Evolutionary conservation across 768 basidiomycete species (phyloP).

Genomic region (Hygrophorus pudorinus): DNA sequence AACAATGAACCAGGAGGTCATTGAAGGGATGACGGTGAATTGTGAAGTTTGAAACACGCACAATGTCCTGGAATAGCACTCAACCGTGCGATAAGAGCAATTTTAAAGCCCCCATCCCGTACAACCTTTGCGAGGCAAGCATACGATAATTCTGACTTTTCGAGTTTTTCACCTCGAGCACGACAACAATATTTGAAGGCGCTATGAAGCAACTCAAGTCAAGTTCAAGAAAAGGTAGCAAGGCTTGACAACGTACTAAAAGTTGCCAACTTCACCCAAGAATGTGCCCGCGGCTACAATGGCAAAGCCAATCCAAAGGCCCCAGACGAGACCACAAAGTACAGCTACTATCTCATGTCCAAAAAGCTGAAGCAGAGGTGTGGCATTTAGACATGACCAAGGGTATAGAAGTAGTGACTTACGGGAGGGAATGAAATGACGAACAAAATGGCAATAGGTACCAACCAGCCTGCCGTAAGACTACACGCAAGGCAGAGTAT

Average conservation of each 20-base stretch:
- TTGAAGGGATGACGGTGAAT: slow-evolving; percentile 4
- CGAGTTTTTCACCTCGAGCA: slow-evolving; percentile 65
- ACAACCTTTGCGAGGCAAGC: slow-evolving; percentile 59
- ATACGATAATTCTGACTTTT: slow-evolving; percentile 46
- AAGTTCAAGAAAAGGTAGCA: slow-evolving; percentile 1
- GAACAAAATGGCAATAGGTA: slow-evolving; percentile 75
- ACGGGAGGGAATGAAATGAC: slow-evolving; percentile 83
- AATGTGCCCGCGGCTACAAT: slow-evolving; percentile 81
- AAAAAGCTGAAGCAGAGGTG: slow-evolving; percentile 44
- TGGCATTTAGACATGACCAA: not conserved
- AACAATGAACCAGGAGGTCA: not conserved
- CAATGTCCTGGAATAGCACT: slow-evolving; percentile 86
- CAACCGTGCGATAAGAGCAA: slow-evolving; percentile 66
- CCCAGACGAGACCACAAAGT: slow-evolving; percentile 87
- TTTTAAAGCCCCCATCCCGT: slow-evolving; percentile 81
- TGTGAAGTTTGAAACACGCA: slow-evolving; percentile 24
- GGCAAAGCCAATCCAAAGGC: slow-evolving; percentile 75
- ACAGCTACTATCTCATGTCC: slow-evolving; percentile 90
- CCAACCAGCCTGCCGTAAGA: slow-evolving; percentile 53
- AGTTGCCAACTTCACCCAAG: slow-evolving; percentile 81
- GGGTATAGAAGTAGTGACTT: slow-evolving; percentile 15
- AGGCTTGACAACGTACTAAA: slow-evolving; percentile 63
- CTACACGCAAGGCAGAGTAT: slow-evolving; percentile 23
- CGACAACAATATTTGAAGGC: slow-evolving; percentile 79
- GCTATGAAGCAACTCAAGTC: slow-evolving; percentile 22